These are phyloP conservation scores for Mortierella sp. DNA, from an alignment of 371 early-diverging fungal species.

Conservation along the genomic window DNA sequence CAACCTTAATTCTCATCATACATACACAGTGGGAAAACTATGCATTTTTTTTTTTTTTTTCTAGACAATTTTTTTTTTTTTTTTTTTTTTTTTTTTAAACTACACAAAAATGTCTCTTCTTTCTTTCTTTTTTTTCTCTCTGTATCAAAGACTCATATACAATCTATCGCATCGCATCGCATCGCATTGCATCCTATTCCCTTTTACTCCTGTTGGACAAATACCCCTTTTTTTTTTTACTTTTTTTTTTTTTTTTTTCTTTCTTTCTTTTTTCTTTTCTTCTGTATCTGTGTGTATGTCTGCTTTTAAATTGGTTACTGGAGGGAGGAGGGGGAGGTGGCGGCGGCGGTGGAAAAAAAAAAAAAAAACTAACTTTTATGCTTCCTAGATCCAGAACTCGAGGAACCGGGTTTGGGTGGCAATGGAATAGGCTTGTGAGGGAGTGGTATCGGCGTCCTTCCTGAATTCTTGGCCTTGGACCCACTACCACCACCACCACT, in stretches of 20 bases:
- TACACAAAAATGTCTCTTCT: neutral
- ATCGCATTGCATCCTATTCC: too few relatives aligned
- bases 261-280: constrained; percentile 35
- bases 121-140: neutral
- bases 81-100: constrained; percentile 7
- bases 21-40: too few relatives aligned
- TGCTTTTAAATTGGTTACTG: too few relatives aligned
- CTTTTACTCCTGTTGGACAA: neutral
- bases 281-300: too few relatives aligned
- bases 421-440: constrained; percentile 50
- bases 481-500: neutral
- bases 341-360: neutral
- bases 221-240: neutral
- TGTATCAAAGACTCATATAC: neutral
- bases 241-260: constrained; percentile 1
- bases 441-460: constrained; percentile 37
- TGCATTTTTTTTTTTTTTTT: too few relatives aligned
- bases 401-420: constrained; percentile 28
- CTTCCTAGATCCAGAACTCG: neutral
- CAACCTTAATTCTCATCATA: too few relatives aligned
- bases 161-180: too few relatives aligned
- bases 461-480: neutral
- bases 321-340: constrained; percentile 12
- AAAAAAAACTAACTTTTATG: too few relatives aligned
- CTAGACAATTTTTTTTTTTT: constrained; percentile 1